Conservation (phyloP, 345 rosid species). For the Moringa oleifera region DNA sequence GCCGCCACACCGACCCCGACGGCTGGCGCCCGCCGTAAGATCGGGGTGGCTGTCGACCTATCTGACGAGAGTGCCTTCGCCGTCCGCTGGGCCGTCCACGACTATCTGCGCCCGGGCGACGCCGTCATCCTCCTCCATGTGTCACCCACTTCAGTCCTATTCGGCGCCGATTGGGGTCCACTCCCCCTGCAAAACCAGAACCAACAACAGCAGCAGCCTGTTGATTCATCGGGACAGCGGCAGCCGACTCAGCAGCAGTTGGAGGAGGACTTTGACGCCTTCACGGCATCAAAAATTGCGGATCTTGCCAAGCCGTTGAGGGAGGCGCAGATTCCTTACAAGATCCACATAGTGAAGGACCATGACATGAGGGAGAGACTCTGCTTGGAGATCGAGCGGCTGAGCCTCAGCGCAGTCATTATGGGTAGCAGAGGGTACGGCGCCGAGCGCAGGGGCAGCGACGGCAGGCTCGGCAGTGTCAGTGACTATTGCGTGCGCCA, state of each 20-base stretch:
- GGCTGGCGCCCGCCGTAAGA: conserved; percentile 78
- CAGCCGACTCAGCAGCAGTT: conserved; percentile 27
- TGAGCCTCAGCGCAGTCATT: conserved; percentile 68
- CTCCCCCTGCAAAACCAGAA: too few relatives aligned
- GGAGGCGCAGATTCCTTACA: conserved; percentile 79
- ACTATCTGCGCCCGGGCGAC: conserved; percentile 92
- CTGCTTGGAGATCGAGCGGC: conserved; percentile 80
- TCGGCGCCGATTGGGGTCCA: conserved; percentile 99
- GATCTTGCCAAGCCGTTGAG: conserved; percentile 81
- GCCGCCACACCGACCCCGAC: conserved; percentile 66
- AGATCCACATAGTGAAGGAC: conserved; percentile 88
- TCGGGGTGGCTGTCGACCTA: conserved; percentile 91
- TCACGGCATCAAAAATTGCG: conserved; percentile 56
- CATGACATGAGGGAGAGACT: conserved; percentile 97
- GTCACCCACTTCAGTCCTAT: conserved; percentile 91
- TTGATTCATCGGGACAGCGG: conserved; percentile 5
- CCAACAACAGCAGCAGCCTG: conserved; percentile 24
- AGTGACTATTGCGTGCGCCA: conserved; percentile 94
- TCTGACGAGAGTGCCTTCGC: conserved; percentile 82
- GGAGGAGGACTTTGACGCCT: conserved; percentile 72
- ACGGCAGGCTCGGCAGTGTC: conserved; percentile 82
- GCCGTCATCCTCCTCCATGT: conserved; percentile 93
- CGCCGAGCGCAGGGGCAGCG: conserved; percentile 69
- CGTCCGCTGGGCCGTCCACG: conserved; percentile 80
- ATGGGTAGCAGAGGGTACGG: conserved; percentile 93